Base-by-base conservation (phyloP, 176 grass and related monocot species). In the Echinochloa phyllopogon region DNA sequence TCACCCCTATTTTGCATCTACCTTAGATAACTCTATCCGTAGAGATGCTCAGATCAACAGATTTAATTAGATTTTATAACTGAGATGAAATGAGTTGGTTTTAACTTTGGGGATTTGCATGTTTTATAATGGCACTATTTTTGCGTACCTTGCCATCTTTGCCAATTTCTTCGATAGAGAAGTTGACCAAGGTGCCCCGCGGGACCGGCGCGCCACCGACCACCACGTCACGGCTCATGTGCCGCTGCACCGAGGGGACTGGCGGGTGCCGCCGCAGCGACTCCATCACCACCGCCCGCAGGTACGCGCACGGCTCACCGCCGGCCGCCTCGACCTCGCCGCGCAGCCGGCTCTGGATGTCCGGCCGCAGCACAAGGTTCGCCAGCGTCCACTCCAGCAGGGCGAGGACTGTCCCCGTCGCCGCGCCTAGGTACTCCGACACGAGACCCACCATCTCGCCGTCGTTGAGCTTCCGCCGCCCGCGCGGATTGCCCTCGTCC, bases 281-380 rank as follows among this genome's bases (percentile, higher is more conserved):
- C 82, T 84, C 82, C 72, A 84, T 84, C 43, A 76, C 45, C 21
- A 84, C 82, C 5, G 82, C 82, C 45, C 82, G 59, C 45, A 84
- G 82, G 79, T 76, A 84, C 59, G 33, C 47, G 71, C 59, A 84
- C 11, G 70, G 3, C 6, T 53, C 82, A 45, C 70, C 58, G 29
- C 21, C 81, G 55, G 70, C 69, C 8, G 59, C 71, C 47, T 47
- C 55, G 52, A 81, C 49, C 48, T 69, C 79, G 64, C 49, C 4
- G n/a, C 79, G 49, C 37, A 81, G 21, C 64, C 79, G 20, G 20
- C 36, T 48, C 65, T 81, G 64, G 37, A 81, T 17, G n/a, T 56
- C 49, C 48, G 48, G 36, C 79, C 37, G 63, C 36, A 13, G 14
- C 64, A 69, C 61, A 3, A 80, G 77, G 77, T 66, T 66, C 6